Evolutionary conservation across 2,329 filamentous ascomycete genomes (phyloP).

Genomic region (Macrophomina tecta): DNA sequence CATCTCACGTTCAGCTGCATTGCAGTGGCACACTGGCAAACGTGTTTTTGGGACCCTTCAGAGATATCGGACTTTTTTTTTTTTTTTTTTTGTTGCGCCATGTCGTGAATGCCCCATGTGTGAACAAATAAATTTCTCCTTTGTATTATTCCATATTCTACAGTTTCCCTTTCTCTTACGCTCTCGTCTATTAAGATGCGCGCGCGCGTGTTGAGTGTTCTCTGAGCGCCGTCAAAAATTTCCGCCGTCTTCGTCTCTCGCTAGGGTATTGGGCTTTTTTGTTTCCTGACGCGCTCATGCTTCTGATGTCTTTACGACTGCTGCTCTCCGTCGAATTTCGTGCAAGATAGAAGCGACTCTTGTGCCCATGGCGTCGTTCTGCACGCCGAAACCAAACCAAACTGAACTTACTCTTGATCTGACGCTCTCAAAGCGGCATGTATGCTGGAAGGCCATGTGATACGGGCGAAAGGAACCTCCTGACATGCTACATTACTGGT

Average conservation of each 20-base stretch:
- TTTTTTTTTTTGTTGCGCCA: neutral
- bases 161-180: neutral
- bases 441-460: neutral
- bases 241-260: neutral
- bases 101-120: constrained; percentile 1
- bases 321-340: neutral
- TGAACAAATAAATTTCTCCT: constrained; percentile 1
- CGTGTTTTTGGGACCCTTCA: neutral
- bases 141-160: neutral
- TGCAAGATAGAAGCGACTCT: neutral
- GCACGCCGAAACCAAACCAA: too few species aligned
- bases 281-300: neutral
- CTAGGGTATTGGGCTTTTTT: neutral
- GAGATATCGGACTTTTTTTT: neutral
- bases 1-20: too few species aligned
- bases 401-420: neutral
- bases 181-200: neutral
- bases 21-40: neutral
- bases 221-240: too few species aligned
- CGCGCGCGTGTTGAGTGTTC: neutral
- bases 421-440: too few species aligned
- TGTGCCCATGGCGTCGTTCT: neutral
- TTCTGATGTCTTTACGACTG: neutral
- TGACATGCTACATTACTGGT: neutral
- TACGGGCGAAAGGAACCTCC: neutral